These are phyloP conservation scores for Albifimbria verrucaria DNA, from an alignment of 2,329 filamentous ascomycete species.

Conservation along the genomic window DNA sequence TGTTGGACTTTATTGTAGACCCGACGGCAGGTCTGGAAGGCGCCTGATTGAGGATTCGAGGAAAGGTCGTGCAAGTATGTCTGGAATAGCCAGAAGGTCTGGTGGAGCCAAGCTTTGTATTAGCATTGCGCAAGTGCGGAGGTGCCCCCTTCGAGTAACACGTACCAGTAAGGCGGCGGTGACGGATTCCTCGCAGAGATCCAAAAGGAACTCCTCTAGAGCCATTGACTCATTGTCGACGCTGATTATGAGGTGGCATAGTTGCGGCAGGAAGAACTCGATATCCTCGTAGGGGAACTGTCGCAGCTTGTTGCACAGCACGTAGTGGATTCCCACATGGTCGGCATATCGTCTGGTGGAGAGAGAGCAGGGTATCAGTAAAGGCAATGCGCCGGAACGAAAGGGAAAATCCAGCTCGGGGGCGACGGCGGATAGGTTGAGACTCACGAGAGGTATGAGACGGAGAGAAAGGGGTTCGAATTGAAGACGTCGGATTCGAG, in stretches of 20 bases:
- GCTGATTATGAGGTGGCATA: constrained; percentile 85
- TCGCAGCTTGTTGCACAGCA: constrained; percentile 82
- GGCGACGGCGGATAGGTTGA: neutral
- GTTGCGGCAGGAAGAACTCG: constrained; percentile 85
- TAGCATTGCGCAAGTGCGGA: neutral
- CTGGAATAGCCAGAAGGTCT: constrained; percentile 92
- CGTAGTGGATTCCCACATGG: constrained; percentile 87
- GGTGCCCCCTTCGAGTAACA: constrained; percentile 12
- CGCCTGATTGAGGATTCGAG: constrained; percentile 68
- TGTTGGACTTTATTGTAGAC: constrained; percentile 88
- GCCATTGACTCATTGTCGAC: constrained; percentile 91
- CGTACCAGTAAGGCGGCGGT: constrained; percentile 77
- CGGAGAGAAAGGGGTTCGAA: constrained; percentile 82
- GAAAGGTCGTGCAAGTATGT: constrained; percentile 82
- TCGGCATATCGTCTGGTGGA: constrained; percentile 73
- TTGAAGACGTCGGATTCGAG: constrained; percentile 94
- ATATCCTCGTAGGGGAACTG: constrained; percentile 89
- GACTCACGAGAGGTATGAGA: constrained; percentile 83
- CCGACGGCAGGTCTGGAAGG: constrained; percentile 78
- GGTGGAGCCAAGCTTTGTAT: constrained; percentile 6
- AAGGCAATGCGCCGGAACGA: neutral
- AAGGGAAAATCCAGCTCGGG: too few relatives aligned
- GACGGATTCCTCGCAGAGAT: constrained; percentile 83
- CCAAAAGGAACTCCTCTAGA: constrained; percentile 80
- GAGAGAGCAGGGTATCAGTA: constrained; percentile 15